These are phyloP conservation scores for Trichoderma atrobrunneum DNA, from an alignment of 2,329 filamentous ascomycete species.

Conservation along the genomic window DNA sequence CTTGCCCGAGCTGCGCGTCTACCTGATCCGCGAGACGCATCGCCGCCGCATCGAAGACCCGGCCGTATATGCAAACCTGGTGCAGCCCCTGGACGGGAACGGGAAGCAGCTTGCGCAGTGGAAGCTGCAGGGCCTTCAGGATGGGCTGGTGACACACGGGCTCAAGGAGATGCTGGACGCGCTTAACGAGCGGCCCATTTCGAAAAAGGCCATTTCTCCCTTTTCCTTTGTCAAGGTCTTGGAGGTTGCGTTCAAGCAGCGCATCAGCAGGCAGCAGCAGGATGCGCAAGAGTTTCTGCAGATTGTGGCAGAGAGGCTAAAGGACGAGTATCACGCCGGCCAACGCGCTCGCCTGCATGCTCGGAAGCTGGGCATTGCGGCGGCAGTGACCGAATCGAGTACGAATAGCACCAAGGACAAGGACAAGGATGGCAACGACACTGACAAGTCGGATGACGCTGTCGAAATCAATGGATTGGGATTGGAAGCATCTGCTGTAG, in stretches of 20 bases:
- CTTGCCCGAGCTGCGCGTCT: constrained; percentile 81
- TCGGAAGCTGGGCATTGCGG: constrained; percentile 30
- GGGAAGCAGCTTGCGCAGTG: constrained; percentile 50
- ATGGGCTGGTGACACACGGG: constrained; percentile 78
- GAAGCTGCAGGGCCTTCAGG: constrained; percentile 68
- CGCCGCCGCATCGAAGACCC: constrained; percentile 75
- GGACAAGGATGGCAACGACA: background rate
- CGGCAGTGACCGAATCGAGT: constrained; percentile 3
- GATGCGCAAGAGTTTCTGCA: constrained; percentile 98
- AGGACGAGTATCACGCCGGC: constrained; percentile 91
- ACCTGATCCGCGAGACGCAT: constrained; percentile 89
- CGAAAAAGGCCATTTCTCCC: constrained; percentile 89
- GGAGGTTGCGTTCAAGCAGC: constrained; percentile 81
- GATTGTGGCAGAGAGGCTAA: constrained; percentile 84
- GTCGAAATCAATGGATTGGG: constrained; percentile 11
- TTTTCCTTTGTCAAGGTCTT: constrained; percentile 78
- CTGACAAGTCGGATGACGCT: background rate
- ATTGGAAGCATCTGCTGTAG: constrained; percentile 13
- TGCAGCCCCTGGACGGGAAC: constrained; percentile 43
- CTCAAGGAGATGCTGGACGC: constrained; percentile 90
- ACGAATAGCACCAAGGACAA: background rate
- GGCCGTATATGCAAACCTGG: constrained; percentile 68
- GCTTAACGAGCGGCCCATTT: constrained; percentile 89
- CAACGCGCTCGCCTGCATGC: constrained; percentile 66
- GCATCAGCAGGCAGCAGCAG: constrained; percentile 91